Conservation (phyloP, 2,329 filamentous ascomycete genomes). For the Magnaporthiopsis incrustans region DNA sequence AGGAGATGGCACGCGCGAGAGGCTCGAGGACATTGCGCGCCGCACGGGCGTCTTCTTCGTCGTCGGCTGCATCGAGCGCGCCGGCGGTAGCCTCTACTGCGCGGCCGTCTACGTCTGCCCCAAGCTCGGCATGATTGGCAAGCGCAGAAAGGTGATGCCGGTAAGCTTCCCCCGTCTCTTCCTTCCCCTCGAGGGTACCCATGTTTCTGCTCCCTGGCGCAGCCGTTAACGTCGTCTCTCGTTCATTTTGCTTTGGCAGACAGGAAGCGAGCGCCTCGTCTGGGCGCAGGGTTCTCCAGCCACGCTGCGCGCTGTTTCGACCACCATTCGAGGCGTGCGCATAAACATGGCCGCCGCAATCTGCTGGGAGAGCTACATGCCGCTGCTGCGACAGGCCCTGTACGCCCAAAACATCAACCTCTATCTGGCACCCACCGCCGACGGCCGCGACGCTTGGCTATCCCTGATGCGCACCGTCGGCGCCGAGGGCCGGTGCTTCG, state of each 20-base stretch:
- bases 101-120: slow-evolving; percentile 77
- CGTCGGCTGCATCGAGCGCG: slow-evolving; percentile 69
- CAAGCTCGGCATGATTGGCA: slow-evolving; percentile 62
- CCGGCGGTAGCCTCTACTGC: slow-evolving; percentile 80
- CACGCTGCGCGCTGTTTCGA: slow-evolving; percentile 71
- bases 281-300: slow-evolving; percentile 81
- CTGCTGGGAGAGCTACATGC: slow-evolving; percentile 98
- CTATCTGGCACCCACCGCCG: slow-evolving; percentile 85
- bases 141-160: slow-evolving; percentile 88
- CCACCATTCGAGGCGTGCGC: slow-evolving; percentile 68
- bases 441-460: slow-evolving; percentile 75
- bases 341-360: slow-evolving; percentile 81
- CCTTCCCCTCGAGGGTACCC: background rate
- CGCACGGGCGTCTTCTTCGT: slow-evolving; percentile 78
- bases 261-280: slow-evolving; percentile 71
- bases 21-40: slow-evolving; percentile 65
- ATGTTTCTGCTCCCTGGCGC: background rate
- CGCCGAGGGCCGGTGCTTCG: slow-evolving; percentile 75
- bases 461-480: slow-evolving; percentile 75
- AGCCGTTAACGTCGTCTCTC: background rate
- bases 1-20: slow-evolving; percentile 63
- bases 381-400: slow-evolving; percentile 70
- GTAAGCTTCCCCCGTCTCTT: slow-evolving; percentile 33
- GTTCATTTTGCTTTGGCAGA: slow-evolving; percentile 33
- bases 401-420: slow-evolving; percentile 89